phyloP scores from a whole-genome alignment of 2,329 filamentous ascomycete genomes.

The Bipolaris zeicola region DNA sequence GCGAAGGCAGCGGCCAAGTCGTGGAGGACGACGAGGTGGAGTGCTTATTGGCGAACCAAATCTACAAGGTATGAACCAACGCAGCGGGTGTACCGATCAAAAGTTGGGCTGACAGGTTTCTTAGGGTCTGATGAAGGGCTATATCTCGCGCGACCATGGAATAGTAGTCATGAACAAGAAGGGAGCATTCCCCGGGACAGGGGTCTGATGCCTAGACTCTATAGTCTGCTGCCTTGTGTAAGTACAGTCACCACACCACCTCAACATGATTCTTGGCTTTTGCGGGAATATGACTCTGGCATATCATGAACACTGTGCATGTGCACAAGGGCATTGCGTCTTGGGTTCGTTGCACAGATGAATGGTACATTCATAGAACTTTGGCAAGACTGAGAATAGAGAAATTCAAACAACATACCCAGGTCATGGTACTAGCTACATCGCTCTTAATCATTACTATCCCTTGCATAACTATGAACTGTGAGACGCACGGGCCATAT shows the following conservation, averaged over 20 bases:
- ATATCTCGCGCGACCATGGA: constrained; percentile 88
- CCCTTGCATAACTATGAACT: constrained; percentile 1
- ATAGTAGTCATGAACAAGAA: constrained; percentile 93
- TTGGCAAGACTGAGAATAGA: neutral
- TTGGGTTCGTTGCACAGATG: neutral
- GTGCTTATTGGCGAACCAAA: constrained; percentile 92
- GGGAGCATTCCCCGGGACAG: constrained; percentile 91
- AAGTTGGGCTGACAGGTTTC: constrained; percentile 22
- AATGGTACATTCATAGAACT: neutral
- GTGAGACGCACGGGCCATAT: constrained; percentile 7
- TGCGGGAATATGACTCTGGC: neutral
- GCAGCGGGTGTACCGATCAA: neutral
- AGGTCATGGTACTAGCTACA: neutral
- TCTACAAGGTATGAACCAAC: constrained; percentile 81
- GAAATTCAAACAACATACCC: neutral
- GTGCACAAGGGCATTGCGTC: neutral
- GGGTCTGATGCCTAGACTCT: constrained; percentile 55
- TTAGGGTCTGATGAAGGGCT: constrained; percentile 94
- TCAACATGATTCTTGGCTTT: neutral
- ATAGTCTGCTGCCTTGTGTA: constrained; percentile 18
- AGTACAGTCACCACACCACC: constrained; percentile 14
- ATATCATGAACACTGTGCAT: constrained; percentile 11
- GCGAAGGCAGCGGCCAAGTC: constrained; percentile 58
- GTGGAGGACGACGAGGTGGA: constrained; percentile 93
- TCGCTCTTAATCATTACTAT: neutral